Evolutionary conservation across 192 early-diverging fungal genomes (phyloP), one percentile per base, ranked within the genome.

Genomic region (Coemansia sp.): DNA sequence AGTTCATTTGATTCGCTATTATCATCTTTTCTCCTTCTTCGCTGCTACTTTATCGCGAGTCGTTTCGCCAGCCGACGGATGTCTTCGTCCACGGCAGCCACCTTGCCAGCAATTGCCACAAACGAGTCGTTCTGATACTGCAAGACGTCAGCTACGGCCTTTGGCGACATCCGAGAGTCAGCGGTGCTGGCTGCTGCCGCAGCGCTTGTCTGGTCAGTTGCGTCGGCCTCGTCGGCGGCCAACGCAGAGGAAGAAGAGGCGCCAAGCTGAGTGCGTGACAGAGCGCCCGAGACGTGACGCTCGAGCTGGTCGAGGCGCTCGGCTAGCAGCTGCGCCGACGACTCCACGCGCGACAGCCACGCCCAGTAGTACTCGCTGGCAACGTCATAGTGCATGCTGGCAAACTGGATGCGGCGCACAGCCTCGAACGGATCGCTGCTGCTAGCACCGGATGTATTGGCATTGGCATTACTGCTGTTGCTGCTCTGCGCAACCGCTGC

Each of bases 41-140:
- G 1, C 2, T 25, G 2, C 16, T 16, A 38, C 25, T 70, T 74
- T 40, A 74, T n/a, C 0, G 53, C 77, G 7, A 79, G 68, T 65
- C 51, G 59, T 32, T 67, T 67, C 58, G 22, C 20, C 39, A 79
- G 67, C 43, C 69, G 59, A 32, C 72, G 64, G 17, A 79, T 69
- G 38, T 74, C 72, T 19, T 79, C 77, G 43, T 74, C 72, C 8
- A 79, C 58, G 7, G 77, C 77, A 14, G 77, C 77, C 68, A 79
- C 68, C 32, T 65, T 70, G 49, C 72, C 66, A 14, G 72, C 77
- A 69, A 79, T 74, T 12, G 77, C 77, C 64, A 79, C 14, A 19
- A 79, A 71, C 40, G 77, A 73, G 65, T 79, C 77, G 68, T 79
- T 79, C 69, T 79, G 77, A 48, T 70, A 68, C 49, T 74, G 71